Evolutionary conservation across 257 asterid genomes (phyloP), one percentile per base, ranked within the genome.

Genomic region (Nicotiana undulata): DNA sequence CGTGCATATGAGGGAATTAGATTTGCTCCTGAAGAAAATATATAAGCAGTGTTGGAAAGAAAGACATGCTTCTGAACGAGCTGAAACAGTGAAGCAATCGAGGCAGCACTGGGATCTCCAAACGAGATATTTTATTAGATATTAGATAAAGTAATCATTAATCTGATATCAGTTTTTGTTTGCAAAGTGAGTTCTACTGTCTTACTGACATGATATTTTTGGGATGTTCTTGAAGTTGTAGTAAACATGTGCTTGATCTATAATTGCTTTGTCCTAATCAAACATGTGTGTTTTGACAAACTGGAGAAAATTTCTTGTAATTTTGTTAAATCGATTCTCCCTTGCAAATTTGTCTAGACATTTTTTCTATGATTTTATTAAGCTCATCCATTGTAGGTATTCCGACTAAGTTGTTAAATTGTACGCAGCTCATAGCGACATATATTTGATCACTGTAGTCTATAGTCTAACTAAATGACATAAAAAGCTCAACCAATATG

Each of bases 21-120:
- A 91, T 83, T 59, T 91, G 89, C 94, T 93, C 58, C 81, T 91
- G 76, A 90, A 90, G 93, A 93, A 89, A 83, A 93, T 96, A 34
- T 87, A 91, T 86, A 89, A 86, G 86, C 92, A 92, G 79, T 88
- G 89, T 83, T 93, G 98, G 97, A 92, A 90, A 82, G 90, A 91
- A 86, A 89, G 97, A 86, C 65, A 85, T 80, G 75, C 31, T 53
- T 87, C 82, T 0, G 94, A 92, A 77, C 90, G 96, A 6, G 87
- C 89, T 29, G 96, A 91, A 81, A 85, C 80, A 80, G 91, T 92
- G 90, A 93, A 93, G 84, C 97, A 93, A 79, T 87, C 98, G 2
- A 92, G 90, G 85, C 53, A 60, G 76, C 89, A 86, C 74, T 91
- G 97, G 98, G 96, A 91, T 49, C 20, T 64, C 82, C 98, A 92